Conservation (phyloP, 2,329 filamentous ascomycete species). For the Trichoderma atroviride region DNA sequence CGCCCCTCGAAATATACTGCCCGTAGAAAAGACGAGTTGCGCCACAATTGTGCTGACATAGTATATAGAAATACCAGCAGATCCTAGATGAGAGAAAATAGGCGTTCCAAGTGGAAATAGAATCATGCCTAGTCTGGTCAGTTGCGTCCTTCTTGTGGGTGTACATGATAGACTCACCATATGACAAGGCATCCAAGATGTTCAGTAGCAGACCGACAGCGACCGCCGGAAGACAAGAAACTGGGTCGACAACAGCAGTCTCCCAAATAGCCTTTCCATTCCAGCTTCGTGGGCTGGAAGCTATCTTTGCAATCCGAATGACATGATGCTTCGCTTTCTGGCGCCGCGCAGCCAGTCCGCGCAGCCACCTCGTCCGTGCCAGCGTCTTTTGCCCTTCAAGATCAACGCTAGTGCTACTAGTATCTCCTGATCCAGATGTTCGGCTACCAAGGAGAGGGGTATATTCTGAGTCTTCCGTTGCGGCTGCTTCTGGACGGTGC, state of each 20-base stretch:
- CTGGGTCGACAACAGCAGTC: constrained; percentile 65
- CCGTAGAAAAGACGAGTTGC: constrained; percentile 83
- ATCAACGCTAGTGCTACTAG: constrained; percentile 38
- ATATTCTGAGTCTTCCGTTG: constrained; percentile 42
- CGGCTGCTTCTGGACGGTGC: constrained; percentile 25
- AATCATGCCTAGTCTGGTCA: constrained; percentile 69
- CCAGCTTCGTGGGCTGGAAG: constrained; percentile 71
- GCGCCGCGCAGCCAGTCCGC: constrained; percentile 37
- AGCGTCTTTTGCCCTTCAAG: constrained; percentile 55
- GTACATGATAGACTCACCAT: constrained; percentile 57
- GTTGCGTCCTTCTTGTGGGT: not conserved
- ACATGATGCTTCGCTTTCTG: constrained; percentile 40
- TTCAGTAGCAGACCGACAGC: constrained; percentile 88
- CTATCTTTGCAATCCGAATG: constrained; percentile 37
- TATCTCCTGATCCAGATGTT: constrained; percentile 35
- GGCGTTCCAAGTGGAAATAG: constrained; percentile 88
- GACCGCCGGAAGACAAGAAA: constrained; percentile 78
- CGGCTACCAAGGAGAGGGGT: constrained; percentile 51
- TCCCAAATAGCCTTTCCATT: constrained; percentile 66
- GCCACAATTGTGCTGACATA: constrained; percentile 97
- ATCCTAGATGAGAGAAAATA: constrained; percentile 81
- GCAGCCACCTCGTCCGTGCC: constrained; percentile 40
- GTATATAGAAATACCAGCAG: constrained; percentile 97
- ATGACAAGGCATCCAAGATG: constrained; percentile 90
- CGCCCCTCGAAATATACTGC: constrained; percentile 86